Evolutionary conservation across 1,139 yeast genomes (phyloP), one percentile per base, ranked within the genome.

Genomic region (Magnusiomyces sp.): DNA sequence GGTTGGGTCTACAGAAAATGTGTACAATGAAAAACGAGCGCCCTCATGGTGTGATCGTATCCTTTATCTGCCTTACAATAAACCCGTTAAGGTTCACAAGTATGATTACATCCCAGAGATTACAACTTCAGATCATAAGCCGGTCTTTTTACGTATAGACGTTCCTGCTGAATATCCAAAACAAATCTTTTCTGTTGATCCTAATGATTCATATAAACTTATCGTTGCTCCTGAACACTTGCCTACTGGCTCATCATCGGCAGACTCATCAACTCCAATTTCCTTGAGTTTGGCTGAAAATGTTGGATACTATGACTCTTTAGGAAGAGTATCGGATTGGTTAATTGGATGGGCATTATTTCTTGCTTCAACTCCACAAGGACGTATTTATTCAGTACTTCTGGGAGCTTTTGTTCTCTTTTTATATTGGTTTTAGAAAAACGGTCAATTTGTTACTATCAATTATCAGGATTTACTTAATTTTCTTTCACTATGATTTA

Each of bases 11-110:
- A 52, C 43, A 39, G 45, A 40, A 16, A 73, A 79, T 0, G 68
- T 69, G n/a, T 84, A 77, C 63, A 76, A 79, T 55, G 48, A 65
- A 3, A 81, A 79, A 56, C 68, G 96, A 52, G 71, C 72, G 1
- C 95, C 96, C 0, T 83, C 95, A 2, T 89, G 95, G 95, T 88
- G 96, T 64, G 97, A 89, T 62, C 69, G 97, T 48, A 77, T 89
- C 2, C 62, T 89, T 43, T 86, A 70, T 59, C 76, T 77, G 52
- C 64, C 73, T 0, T 80, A 81, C 59, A 63, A 65, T 14, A 50
- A 50, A 6, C 50, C 46, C 11, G 58, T 53, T 38, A 46, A 40
- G 11, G 56, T 63, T 16, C 63, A 64, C 44, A 59, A 59, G 16
- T 81, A 82, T 61, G 58, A 67, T 41, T 70, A 79, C 34, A 60